phyloP scores from a whole-genome alignment of 2,329 filamentous ascomycete species.

The Epichloe gansuensis region DNA sequence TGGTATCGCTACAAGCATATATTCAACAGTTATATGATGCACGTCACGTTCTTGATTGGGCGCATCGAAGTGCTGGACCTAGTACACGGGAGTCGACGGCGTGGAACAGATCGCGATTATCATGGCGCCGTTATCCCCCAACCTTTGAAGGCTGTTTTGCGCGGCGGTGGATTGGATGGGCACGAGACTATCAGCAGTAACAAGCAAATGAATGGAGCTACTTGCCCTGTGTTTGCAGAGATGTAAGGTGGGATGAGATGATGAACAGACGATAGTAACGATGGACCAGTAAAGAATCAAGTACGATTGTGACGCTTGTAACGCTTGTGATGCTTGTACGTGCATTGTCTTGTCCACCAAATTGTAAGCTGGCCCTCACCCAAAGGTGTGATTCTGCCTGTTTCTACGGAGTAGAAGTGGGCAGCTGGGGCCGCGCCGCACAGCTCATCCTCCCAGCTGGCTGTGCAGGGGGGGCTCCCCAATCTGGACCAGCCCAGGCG shows the following conservation, averaged over 20 bases:
- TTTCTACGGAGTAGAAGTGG: constrained; percentile 15
- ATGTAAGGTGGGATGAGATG: not conserved
- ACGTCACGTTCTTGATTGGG: not conserved
- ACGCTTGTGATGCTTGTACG: not conserved
- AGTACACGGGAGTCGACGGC: not conserved
- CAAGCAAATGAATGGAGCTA: not conserved
- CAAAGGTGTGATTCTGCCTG: constrained; percentile 13
- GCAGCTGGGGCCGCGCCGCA: not conserved
- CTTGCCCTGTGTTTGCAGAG: not conserved
- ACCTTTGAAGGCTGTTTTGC: not conserved
- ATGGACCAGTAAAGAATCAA: not conserved
- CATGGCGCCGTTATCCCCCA: not conserved
- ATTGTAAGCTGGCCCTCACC: not conserved
- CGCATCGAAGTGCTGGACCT: not conserved
- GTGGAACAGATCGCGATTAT: not conserved
- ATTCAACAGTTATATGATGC: not conserved
- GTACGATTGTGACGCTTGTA: not conserved
- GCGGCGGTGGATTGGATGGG: constrained; percentile 2
- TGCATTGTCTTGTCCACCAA: not conserved
- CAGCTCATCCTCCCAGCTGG: not conserved
- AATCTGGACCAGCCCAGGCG: constrained; percentile 1
- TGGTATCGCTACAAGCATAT: not conserved
- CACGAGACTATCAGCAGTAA: constrained; percentile 11
- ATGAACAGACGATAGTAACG: not conserved
- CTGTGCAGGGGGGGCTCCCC: constrained; percentile 4